Evolutionary conservation across 805 yeast species (phyloP).

Genomic region (Maudiozyma serrabonitensis): DNA sequence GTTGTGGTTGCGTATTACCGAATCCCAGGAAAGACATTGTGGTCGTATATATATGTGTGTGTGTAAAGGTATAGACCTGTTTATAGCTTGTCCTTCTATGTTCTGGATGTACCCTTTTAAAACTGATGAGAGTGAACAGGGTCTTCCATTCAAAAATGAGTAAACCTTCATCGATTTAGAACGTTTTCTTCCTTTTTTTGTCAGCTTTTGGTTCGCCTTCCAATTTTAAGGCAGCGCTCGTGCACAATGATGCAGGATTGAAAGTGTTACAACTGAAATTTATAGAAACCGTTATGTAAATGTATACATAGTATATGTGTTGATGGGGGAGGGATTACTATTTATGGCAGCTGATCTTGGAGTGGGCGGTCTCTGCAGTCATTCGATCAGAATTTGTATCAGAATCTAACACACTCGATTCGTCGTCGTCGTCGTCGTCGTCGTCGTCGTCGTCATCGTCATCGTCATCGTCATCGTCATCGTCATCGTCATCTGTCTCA

Average conservation of each 20-base stretch:
- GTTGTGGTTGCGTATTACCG: constrained; percentile 66
- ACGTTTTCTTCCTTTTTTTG: too few relatives aligned
- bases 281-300: background rate
- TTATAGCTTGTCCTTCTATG: background rate
- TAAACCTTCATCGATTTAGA: too few relatives aligned
- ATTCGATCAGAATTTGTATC: background rate
- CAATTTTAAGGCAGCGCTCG: too few relatives aligned
- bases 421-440: constrained; percentile 4
- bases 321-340: background rate
- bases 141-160: too few relatives aligned
- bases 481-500: constrained; percentile 33
- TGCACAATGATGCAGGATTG: too few relatives aligned
- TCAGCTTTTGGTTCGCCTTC: too few relatives aligned
- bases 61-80: background rate
- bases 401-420: background rate
- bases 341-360: background rate
- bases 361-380: background rate
- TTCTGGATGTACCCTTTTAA: background rate
- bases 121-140: too few relatives aligned
- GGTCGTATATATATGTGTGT: background rate
- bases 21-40: constrained; percentile 65
- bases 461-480: constrained; percentile 37
- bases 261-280: background rate
- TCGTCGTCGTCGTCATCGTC: constrained; percentile 34
- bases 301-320: background rate